Evolutionary conservation across 2,329 filamentous ascomycete species (phyloP), one percentile per base, ranked within the genome.

Genomic region (Fusarium succisae): DNA sequence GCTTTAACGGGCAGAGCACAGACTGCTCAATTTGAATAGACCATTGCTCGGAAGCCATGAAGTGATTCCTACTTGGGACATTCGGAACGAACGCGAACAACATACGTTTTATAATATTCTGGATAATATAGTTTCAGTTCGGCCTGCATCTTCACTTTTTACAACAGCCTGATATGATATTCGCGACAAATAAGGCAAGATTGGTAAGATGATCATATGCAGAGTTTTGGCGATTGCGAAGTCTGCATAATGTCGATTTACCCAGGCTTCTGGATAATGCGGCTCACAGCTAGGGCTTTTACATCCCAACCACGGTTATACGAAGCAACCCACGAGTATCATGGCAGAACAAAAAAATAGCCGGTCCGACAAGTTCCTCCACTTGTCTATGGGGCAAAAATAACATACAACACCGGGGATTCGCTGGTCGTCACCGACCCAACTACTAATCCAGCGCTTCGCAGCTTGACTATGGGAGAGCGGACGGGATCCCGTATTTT

Each of bases 391-490:
- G 1, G 32, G 14, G 32, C 32, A 66, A 66, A 67, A 66, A 41
- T 12, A 24, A 68, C 65, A 68, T 68, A 68, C 65, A 68, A 68
- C 63, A 68, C 63, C 41, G 63, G 65, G 65, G 47, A 69, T 67
- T 69, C 66, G 63, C 66, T 68, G 66, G 66, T 68, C 65, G 65
- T 68, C 65, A 66, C 65, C 65, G 65, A 66, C 65, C 65, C 65
- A 68, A 68, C 65, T 68, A 68, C 65, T 67, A 59, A 67, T 66
- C 60, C 64, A 58, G 60, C 64, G 60, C 60, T 67, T 67, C 60
- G 61, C 45, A 66, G 64, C 35, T 67, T 66, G 45, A 66, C 64
- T 58, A 66, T 59, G 45, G 64, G 64, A 67, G 64, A 67, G 65
- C 65, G 39, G 65, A 68, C 65, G 63, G 65, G 65, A 67, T 67